A percentile compares a stretch with the other conserved stretches of the same genome.
Evolutionary conservation across 768 basidiomycete genomes (phyloP).

Genomic region (Strobilomyces echinocephalus): DNA sequence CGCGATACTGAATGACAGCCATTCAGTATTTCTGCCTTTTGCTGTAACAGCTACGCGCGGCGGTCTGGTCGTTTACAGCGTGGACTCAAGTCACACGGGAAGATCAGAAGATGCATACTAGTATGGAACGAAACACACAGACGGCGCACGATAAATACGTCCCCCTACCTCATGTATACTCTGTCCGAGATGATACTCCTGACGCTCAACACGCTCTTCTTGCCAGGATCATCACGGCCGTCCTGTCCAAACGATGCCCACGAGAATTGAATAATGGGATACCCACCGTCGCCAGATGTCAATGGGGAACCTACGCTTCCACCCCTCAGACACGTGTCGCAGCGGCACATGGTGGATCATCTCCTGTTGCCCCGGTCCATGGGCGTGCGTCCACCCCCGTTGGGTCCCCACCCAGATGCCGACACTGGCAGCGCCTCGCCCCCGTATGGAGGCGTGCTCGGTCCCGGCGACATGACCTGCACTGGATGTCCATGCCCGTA

Average conservation of each 20-base stretch:
- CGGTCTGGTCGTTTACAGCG: too few relatives aligned
- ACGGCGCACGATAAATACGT: background rate
- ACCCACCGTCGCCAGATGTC: slow-evolving; percentile 12
- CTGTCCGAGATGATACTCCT: slow-evolving; percentile 63
- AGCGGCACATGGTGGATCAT: slow-evolving; percentile 35
- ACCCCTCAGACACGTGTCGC: slow-evolving; percentile 17
- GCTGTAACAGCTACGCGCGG: too few relatives aligned
- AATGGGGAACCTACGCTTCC: slow-evolving; percentile 19
- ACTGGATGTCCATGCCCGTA: slow-evolving; percentile 8
- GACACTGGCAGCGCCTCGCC: background rate
- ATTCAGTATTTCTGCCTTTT: too few relatives aligned
- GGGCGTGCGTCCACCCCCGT: slow-evolving; percentile 9
- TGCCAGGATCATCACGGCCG: slow-evolving; percentile 29
- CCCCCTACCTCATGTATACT: slow-evolving; percentile 5
- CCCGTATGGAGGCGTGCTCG: slow-evolving; percentile 12
- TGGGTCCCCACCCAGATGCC: slow-evolving; percentile 17
- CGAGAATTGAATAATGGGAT: slow-evolving; percentile 30
- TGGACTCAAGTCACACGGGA: too few relatives aligned
- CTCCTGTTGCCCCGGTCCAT: slow-evolving; percentile 25
- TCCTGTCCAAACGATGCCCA: slow-evolving; percentile 31
- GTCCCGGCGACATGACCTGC: slow-evolving; percentile 18
- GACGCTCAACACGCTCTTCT: slow-evolving; percentile 67
- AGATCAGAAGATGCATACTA: too few relatives aligned
- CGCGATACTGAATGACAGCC: too few relatives aligned
- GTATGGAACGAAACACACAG: too few relatives aligned